Evolutionary conservation across 805 yeast genomes (phyloP), one percentile per base, ranked within the genome.

Genomic region (Kluyveromyces nonfermentans): DNA sequence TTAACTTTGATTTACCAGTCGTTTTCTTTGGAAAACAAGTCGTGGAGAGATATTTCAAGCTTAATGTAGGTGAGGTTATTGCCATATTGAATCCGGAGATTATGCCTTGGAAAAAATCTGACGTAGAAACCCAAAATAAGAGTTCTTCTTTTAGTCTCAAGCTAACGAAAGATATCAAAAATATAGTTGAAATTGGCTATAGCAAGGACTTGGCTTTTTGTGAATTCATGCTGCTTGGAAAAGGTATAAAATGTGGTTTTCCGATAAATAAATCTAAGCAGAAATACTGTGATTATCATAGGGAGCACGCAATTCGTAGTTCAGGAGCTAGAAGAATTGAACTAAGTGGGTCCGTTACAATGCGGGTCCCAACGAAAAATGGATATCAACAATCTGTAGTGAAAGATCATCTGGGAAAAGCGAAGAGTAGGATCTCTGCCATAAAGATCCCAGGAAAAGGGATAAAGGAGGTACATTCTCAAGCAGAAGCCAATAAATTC

Each of bases 21-120:
- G 73, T 78, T 45, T 59, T 89, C 3, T 81, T 83, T 56, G 88
- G 81, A 1, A 51, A 56, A 33, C 65, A 70, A 15, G 84, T 87
- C 4, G 81, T 81, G 48, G 75, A 77, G 18, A 76, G 74, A 55
- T 83, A 78, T 60, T 85, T 85, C 79, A 86, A 83, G 49, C 54
- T 88, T 2, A 67, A 77, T 42, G 69, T 78, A 1, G 97, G 97
- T 0, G 87, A 84, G 47, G 62, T 89, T 0, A 62, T 89, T 9
- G 83, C 82, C 0, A 56, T 90, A 1, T 60, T 89, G 42, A 90
- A 89, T 55, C 97, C 98, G 0, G 66, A 65, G 1, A 67, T 87
- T 6, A 75, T 68, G 52, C 64, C 70, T 15, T 57, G 64, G 63
- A 56, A 54, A 47, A 61, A 58, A 32, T 57, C 49, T 5, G 53